A percentile compares a stretch with the other conserved stretches of the same genome.
Conservation (phyloP, 805 yeast genomes). For the Schizosaccharomyces osmophilus region DNA sequence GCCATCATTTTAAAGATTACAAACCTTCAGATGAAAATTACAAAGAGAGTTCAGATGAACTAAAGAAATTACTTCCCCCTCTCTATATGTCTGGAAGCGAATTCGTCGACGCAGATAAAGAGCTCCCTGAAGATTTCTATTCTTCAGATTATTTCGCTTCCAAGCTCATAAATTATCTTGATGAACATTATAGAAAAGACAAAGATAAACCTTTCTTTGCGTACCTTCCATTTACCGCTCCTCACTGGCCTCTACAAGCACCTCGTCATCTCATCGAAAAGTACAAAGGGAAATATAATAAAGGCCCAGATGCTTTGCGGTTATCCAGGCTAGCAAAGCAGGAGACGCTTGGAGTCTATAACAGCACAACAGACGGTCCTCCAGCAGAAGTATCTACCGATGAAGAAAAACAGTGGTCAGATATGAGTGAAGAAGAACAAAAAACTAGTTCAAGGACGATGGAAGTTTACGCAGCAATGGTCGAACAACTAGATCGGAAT, state of each 20-base stretch:
- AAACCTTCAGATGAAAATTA: constrained; percentile 17
- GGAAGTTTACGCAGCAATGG: constrained; percentile 44
- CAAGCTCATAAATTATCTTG: neutral
- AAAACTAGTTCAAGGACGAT: constrained; percentile 20
- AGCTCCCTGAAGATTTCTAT: neutral
- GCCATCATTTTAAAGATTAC: constrained; percentile 27
- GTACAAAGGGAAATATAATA: constrained; percentile 11
- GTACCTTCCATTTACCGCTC: constrained; percentile 33
- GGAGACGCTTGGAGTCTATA: neutral
- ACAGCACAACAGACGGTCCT: neutral
- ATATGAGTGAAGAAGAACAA: constrained; percentile 14
- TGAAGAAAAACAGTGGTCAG: neutral
- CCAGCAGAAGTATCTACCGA: neutral
- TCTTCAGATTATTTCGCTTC: neutral
- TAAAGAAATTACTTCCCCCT: neutral
- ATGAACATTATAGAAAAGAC: neutral
- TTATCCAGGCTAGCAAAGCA: neutral
- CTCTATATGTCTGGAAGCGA: neutral
- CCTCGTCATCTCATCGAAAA: constrained; percentile 24
- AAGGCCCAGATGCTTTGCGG: neutral
- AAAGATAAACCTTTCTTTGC: constrained; percentile 18
- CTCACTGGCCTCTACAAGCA: constrained; percentile 45
- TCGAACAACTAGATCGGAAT: constrained; percentile 27
- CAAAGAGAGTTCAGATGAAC: neutral
- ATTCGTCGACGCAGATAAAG: neutral